These are phyloP conservation scores for Thelephora terrestris DNA, from an alignment of 1,284 basidiomycete species.

Conservation along the genomic window DNA sequence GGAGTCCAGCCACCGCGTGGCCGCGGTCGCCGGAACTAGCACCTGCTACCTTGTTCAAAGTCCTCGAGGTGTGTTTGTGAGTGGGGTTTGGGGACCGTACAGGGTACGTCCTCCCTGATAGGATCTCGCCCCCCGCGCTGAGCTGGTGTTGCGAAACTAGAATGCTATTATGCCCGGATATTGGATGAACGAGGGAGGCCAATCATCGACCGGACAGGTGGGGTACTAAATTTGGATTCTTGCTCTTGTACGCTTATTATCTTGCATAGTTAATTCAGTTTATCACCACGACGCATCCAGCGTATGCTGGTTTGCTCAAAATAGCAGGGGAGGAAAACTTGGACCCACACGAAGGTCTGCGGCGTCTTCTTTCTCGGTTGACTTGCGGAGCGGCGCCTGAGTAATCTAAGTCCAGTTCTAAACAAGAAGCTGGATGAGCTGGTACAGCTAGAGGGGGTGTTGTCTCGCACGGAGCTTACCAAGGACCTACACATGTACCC, in stretches of 20 bases:
- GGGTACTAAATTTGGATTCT: slow-evolving; percentile 8
- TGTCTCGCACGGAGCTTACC: slow-evolving; percentile 73
- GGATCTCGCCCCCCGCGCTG: background rate
- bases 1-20: slow-evolving; percentile 75
- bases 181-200: slow-evolving; percentile 99
- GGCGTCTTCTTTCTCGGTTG: background rate
- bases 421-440: slow-evolving; percentile 69
- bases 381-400: background rate
- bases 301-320: slow-evolving; percentile 63
- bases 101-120: slow-evolving; percentile 34
- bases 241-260: slow-evolving; percentile 57
- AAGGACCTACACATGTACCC: slow-evolving; percentile 92
- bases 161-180: slow-evolving; percentile 85
- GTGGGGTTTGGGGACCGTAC: slow-evolving; percentile 96
- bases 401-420: slow-evolving; percentile 40
- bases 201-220: slow-evolving; percentile 95
- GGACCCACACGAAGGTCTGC: slow-evolving; percentile 47
- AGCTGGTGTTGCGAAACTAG: slow-evolving; percentile 21
- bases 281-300: slow-evolving; percentile 86
- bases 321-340: slow-evolving; percentile 41
- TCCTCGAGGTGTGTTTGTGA: slow-evolving; percentile 76
- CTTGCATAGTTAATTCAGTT: slow-evolving; percentile 86
- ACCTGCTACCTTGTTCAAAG: slow-evolving; percentile 94
- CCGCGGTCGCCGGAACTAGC: slow-evolving; percentile 91
- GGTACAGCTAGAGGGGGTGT: slow-evolving; percentile 41